phyloP scores from a whole-genome alignment of 2,329 filamentous ascomycete genomes.

The Colletotrichum sp. region DNA sequence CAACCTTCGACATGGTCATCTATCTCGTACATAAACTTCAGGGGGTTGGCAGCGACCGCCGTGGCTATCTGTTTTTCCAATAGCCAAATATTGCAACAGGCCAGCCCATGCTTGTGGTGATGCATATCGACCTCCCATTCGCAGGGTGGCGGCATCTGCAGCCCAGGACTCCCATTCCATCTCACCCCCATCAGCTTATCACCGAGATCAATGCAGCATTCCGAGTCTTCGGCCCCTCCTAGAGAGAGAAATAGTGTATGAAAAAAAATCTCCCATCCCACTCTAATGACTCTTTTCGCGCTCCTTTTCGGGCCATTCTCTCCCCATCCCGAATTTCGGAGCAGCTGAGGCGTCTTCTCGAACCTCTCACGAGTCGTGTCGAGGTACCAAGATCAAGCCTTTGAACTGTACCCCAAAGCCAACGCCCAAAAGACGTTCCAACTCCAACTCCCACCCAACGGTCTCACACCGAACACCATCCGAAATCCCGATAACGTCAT shows the following conservation, averaged over 20 bases:
- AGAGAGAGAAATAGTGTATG: neutral
- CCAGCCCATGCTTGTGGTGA: conserved; percentile 7
- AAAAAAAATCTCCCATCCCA: neutral
- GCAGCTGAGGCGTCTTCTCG: conserved; percentile 4
- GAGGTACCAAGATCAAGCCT: neutral
- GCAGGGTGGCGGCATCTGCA: neutral
- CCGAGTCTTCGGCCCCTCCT: conserved; percentile 1
- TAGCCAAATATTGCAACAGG: neutral
- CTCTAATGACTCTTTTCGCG: conserved; percentile 1
- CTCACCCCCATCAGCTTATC: conserved; percentile 7
- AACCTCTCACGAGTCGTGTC: conserved; percentile 7
- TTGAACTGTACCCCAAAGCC: neutral
- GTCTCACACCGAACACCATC: conserved; percentile 20
- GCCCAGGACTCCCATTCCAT: conserved; percentile 8
- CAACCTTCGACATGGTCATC: neutral
- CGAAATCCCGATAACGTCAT: conserved; percentile 22
- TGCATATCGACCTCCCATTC: neutral
- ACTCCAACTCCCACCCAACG: neutral
- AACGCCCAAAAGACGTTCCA: neutral
- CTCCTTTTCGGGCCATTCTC: neutral
- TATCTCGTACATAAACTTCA: neutral
- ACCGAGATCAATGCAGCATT: conserved; percentile 18
- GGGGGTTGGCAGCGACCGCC: neutral
- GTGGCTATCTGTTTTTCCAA: neutral
- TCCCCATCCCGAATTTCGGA: conserved; percentile 13